Base-by-base conservation (phyloP, 2,329 filamentous ascomycete genomes). In the Trichoderma sp. region DNA sequence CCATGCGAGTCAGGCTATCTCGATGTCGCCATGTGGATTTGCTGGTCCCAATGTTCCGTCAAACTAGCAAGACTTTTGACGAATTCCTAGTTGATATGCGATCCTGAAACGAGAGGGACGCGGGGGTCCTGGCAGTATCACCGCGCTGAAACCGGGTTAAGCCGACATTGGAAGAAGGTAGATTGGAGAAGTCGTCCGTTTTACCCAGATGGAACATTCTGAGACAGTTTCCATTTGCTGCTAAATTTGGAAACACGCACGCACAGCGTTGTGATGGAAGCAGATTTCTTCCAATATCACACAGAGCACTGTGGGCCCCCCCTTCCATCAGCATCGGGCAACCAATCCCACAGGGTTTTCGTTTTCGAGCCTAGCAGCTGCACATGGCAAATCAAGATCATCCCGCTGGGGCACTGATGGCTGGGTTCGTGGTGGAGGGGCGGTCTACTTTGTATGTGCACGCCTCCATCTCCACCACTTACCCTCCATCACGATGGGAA, bases 151-250 rank as follows among this genome's bases (percentile, higher is more conserved):
- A 65, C 68, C 53, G 68, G 68, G 61, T 62, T 65, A 69, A 55
- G 56, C 68, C 68, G 68, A 55, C 61, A 63, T 57, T 69, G 68
- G 59, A 53, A 52, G 55, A 61, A 37, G 21, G 33, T 47, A 33
- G 33, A 53, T 24, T 55, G 33, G 57, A 58, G 47, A 65, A 55
- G 29, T 27, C 24, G n/a, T 56, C 33, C 43, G 55, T 16, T 47
- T 52, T 49, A 40, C n/a, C 61, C 47, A 29, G 29, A 65, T 56
- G 52, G 64, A 70, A 68, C 56, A 68, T 68, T 70, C 68, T 68
- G 68, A 70, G 52, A 70, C 68, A 37, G 47, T 57, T 70, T 69
- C 67, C 67, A 69, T 69, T 69, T 40, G 67, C 31, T 69, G 67
- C 67, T 69, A 69, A n/a, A 64, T 58, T 69, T 69, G 67, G 67